These are phyloP conservation scores for Solanum rostratum DNA, from an alignment of 257 asterid genomes.

Conservation along the genomic window DNA sequence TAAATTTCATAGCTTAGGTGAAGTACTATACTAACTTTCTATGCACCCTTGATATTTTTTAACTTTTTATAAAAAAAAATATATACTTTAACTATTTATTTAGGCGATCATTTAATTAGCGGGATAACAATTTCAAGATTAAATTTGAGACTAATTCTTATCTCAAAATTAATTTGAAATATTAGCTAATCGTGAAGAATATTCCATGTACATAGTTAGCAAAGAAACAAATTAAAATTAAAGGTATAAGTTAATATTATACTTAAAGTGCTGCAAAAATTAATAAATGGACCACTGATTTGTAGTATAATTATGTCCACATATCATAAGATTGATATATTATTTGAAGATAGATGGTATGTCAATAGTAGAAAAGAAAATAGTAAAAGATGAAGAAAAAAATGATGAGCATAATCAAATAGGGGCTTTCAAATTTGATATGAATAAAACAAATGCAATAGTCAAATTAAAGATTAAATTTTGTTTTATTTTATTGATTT, in stretches of 20 bases:
- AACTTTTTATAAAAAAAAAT: too few relatives aligned
- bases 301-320: neutral
- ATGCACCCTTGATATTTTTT: neutral
- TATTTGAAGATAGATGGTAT: neutral
- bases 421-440: neutral
- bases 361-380: neutral
- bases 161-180: neutral
- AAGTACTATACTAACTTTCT: neutral
- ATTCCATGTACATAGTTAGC: too few relatives aligned
- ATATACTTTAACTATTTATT: too few relatives aligned
- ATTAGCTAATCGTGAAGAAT: neutral
- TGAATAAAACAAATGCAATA: neutral
- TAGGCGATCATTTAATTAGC: too few relatives aligned
- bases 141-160: neutral
- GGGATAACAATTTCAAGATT: neutral
- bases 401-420: neutral
- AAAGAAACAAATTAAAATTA: too few relatives aligned
- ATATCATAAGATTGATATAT: neutral
- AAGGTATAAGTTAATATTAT: too few relatives aligned
- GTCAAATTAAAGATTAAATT: neutral
- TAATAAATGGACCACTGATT: too few relatives aligned
- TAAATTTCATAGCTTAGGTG: neutral
- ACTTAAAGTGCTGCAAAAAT: too few relatives aligned
- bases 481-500: neutral
- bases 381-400: neutral